Conservation (phyloP, 1,284 basidiomycete genomes). For the Tremellales sp. region DNA sequence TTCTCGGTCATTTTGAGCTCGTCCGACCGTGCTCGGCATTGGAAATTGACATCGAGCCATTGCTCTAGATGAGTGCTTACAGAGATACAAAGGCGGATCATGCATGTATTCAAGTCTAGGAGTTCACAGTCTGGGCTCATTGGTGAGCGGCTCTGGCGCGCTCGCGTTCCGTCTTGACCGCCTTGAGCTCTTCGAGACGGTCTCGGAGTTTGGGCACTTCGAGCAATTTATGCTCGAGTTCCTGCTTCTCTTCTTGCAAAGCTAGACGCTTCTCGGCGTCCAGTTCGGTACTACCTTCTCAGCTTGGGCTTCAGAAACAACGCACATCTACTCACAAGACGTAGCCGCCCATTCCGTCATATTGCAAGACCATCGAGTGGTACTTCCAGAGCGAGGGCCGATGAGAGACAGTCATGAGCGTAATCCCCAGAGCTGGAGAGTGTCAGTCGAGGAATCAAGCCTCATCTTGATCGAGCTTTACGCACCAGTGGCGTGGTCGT, state of each 20-base stretch:
- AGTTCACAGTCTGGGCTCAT: background rate
- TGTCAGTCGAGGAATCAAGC: background rate
- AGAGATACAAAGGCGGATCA: background rate
- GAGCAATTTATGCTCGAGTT: constrained; percentile 68
- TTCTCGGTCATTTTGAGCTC: constrained; percentile 89
- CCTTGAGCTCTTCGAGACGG: constrained; percentile 63
- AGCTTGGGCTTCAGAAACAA: background rate
- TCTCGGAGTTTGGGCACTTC: constrained; percentile 82
- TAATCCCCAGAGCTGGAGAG: constrained; percentile 65
- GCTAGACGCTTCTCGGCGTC: constrained; percentile 87
- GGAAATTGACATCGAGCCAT: constrained; percentile 89
- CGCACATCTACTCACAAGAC: constrained; percentile 58
- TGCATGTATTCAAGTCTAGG: background rate
- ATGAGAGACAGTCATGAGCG: constrained; percentile 85
- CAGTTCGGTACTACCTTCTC: constrained; percentile 64
- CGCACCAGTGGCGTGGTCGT: constrained; percentile 76
- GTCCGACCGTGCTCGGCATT: constrained; percentile 91
- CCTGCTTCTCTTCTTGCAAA: constrained; percentile 90
- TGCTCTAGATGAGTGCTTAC: constrained; percentile 59
- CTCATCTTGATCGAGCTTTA: too few species aligned
- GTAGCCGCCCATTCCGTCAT: constrained; percentile 59
- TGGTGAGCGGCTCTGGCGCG: constrained; percentile 6
- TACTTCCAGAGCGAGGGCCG: constrained; percentile 93
- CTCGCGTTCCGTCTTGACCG: constrained; percentile 42
- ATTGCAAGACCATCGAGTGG: constrained; percentile 86